Evolutionary conservation across 148 eudicot species (phyloP).

Genomic region (Persicaria tinctoria): DNA sequence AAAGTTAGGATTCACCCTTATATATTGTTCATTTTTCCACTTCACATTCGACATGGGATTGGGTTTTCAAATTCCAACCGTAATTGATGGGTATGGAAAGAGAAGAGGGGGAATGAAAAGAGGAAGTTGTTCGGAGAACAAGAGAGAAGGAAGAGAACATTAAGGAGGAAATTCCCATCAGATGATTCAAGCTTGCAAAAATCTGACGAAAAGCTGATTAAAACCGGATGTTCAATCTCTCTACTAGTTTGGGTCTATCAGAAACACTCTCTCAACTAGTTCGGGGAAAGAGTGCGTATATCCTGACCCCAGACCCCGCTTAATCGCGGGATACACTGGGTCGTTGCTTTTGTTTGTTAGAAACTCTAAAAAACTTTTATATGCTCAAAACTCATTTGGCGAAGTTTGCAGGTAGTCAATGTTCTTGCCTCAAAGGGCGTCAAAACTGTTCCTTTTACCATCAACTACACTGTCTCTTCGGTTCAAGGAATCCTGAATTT

Average conservation of each 20-base stretch:
- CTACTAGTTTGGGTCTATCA: too few species aligned
- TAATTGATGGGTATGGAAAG: neutral
- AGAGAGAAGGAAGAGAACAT: neutral
- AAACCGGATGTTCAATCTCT: neutral
- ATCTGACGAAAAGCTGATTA: neutral
- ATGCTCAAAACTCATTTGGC: neutral
- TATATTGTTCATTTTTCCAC: too few species aligned
- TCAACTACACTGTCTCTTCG: constrained; percentile 69
- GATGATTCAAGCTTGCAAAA: too few species aligned
- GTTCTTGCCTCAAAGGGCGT: constrained; percentile 80
- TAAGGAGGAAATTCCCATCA: neutral
- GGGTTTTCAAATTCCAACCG: too few species aligned
- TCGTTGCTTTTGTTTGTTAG: too few species aligned
- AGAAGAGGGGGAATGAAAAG: neutral
- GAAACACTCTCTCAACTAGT: too few species aligned
- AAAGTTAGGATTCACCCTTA: too few species aligned
- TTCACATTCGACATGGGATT: too few species aligned
- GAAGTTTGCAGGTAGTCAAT: constrained; percentile 46
- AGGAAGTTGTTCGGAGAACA: neutral
- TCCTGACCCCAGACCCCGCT: too few species aligned
- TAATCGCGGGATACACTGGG: too few species aligned
- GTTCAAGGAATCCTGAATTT: constrained; percentile 80
- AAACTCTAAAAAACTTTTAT: neutral
- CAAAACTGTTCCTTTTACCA: constrained; percentile 71
- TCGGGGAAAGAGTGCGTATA: too few species aligned